Base-by-base conservation (phyloP, 2,329 filamentous ascomycete species). In the Knufia petricola region DNA sequence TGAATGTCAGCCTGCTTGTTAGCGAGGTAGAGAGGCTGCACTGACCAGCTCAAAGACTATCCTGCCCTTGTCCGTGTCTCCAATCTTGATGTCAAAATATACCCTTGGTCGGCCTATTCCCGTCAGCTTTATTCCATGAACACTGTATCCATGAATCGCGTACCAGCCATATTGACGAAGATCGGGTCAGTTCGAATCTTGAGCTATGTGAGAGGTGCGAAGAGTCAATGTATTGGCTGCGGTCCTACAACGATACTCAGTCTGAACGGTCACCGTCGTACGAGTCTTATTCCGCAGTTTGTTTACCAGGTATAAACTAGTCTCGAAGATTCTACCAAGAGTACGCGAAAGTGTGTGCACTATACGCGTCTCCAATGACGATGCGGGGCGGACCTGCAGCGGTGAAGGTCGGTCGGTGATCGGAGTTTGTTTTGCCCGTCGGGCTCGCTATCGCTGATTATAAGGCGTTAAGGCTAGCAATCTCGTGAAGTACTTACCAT, bases 81-180 rank as follows among this genome's bases (percentile, higher is more conserved):
- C 88, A 63, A 96, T 84, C 53, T 81, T 74, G 64, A 98, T 82
- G 72, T 96, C 89, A 67, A 98, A 95, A 74, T 84, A 98, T 71
- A 95, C 89, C 60, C 85, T 82, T 64, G 80, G 79, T 62, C 85
- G 84, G 65, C 74, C 74, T 73, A 64, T 57, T 26, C 23, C 12
- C 2, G 34, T 47, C 34, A 47, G 32, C 21, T 10, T 10, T 23
- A 23, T 20, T 28, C n/a, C 20, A 24, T 13, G 24, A 15, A 8
- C 9, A n/a, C n/a, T n/a, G n/a, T n/a, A n/a, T 28, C n/a, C 20
- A 24, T 13, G 24, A 15, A 8, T 10, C 15, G 3, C 39, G 28
- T 42, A 42, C 39, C 19, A 15, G 39, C 15, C 23, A 15, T 42
- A 13, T 26, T n/a, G n/a, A n/a, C n/a, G n/a, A n/a, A n/a, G n/a